Conservation (phyloP, 2,329 filamentous ascomycete genomes). For the Colletotrichum tanaceti region DNA sequence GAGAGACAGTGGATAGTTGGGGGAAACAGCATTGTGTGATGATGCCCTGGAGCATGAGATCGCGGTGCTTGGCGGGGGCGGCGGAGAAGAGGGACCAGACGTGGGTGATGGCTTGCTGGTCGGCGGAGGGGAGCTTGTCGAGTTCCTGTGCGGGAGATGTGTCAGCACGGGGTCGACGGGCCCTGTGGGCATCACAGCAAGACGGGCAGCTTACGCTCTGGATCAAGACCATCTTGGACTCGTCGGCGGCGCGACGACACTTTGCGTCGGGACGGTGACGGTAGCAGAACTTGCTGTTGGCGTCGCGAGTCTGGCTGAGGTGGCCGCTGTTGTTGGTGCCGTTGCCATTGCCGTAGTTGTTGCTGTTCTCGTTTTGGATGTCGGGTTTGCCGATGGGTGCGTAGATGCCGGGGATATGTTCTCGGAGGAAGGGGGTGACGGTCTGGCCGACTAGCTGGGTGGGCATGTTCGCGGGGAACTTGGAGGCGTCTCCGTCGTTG, state of each 20-base stretch:
- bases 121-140: conserved; percentile 80
- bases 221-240: conserved; percentile 94
- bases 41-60: conserved; percentile 96
- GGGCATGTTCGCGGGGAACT: conserved; percentile 66
- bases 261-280: conserved; percentile 93
- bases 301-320: conserved; percentile 52
- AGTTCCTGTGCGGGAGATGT: conserved; percentile 70
- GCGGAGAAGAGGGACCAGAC: conserved; percentile 99
- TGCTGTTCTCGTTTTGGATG: conserved; percentile 54
- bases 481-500: conserved; percentile 61
- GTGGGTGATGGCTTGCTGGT: conserved; percentile 95
- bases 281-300: conserved; percentile 94
- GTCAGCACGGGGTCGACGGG: conserved; percentile 44
- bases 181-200: conserved; percentile 3
- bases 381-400: conserved; percentile 77
- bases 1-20: conserved; percentile 91
- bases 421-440: conserved; percentile 87
- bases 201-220: conserved; percentile 76
- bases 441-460: conserved; percentile 79
- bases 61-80: conserved; percentile 90
- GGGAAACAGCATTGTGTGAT: conserved; percentile 98
- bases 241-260: conserved; percentile 91
- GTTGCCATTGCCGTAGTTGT: too few species aligned
- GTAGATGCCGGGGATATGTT: conserved; percentile 91
- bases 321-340: too few species aligned